Evolutionary conservation across 768 basidiomycete genomes (phyloP), one percentile per base, ranked within the genome.

Genomic region (Ramaria rubella): DNA sequence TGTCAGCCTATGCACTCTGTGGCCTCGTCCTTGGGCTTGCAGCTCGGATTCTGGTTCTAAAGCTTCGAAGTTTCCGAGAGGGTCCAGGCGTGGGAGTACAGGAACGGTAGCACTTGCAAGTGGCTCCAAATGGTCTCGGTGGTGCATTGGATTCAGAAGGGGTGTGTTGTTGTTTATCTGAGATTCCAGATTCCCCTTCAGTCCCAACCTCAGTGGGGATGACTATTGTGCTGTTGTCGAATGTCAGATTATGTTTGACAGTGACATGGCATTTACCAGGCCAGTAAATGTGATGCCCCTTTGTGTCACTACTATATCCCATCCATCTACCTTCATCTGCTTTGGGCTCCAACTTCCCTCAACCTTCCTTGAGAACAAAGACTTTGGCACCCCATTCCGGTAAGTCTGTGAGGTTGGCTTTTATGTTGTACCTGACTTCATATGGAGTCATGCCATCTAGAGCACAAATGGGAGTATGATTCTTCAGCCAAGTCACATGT

Each of bases 381-480:
- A 38, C 36, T n/a, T 38, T 38, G 36, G 36, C 7, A 8, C 36
- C 36, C 36, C 36, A 38, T 38, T 38, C 36, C 36, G n/a, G 2
- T 38, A 38, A 38, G 36, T 38, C n/a, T 38, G 36, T 2, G 14
- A 38, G n/a, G 36, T 38, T n/a, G 14, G 7, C 14, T 8, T 38
- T 38, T 7, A 14, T 38, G 7, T 38, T 38, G 3, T 14, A 38
- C 2, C 12, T 2, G 3, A 38, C 2, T 8, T 72, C 67, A 5
- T 65, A 50, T 2, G 68, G 72, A 0, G 68, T 53, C 61, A 19
- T 61, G 5, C 36, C 61, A 4, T 31, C 56, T 14, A 66, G 52
- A 1, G 62, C 49, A 4, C 57, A 46, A 0, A 65, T 63, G 2
- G 65, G 62, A 3, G 62, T 56, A 12, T 63, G 48, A 42, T 67